These are phyloP conservation scores for Neopestalotiopsis clavispora DNA, from an alignment of 2,329 filamentous ascomycete genomes.

Conservation along the genomic window DNA sequence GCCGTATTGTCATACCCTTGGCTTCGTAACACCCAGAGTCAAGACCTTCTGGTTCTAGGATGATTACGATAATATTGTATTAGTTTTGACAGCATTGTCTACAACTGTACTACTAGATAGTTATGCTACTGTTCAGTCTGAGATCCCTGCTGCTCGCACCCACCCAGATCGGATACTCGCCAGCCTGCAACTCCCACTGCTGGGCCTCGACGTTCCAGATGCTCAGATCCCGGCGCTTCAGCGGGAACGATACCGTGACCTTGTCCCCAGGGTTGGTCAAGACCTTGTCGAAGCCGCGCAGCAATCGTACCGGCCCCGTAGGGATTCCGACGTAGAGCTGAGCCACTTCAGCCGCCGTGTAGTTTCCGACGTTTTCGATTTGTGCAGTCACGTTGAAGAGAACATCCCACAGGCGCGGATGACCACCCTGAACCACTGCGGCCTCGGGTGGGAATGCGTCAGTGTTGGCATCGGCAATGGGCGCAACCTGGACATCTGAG, in stretches of 20 bases:
- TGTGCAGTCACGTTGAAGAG: constrained; percentile 58
- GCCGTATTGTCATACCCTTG: no score
- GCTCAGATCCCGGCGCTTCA: constrained; percentile 71
- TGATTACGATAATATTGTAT: no score
- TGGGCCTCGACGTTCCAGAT: constrained; percentile 70
- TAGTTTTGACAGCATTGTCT: no score
- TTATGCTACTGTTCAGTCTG: constrained; percentile 9
- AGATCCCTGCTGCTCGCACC: constrained; percentile 18
- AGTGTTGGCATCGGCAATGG: neutral
- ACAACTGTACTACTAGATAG: neutral
- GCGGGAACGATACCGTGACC: constrained; percentile 54
- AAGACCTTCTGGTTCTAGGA: no score
- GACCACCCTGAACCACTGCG: constrained; percentile 46
- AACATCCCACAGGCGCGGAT: constrained; percentile 50
- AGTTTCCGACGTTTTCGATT: constrained; percentile 68
- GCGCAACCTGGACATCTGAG: neutral
- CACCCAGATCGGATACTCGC: constrained; percentile 36
- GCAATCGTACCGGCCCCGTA: constrained; percentile 20
- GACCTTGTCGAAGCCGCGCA: constrained; percentile 70
- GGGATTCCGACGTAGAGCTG: constrained; percentile 63
- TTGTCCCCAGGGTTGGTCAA: constrained; percentile 57
- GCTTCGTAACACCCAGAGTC: no score
- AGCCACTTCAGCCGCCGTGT: constrained; percentile 67
- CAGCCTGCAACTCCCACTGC: constrained; percentile 65
- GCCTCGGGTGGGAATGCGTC: constrained; percentile 25